These are phyloP conservation scores for Casuarina equisetifolia DNA, from an alignment of 306 rosid species.

Conservation along the genomic window DNA sequence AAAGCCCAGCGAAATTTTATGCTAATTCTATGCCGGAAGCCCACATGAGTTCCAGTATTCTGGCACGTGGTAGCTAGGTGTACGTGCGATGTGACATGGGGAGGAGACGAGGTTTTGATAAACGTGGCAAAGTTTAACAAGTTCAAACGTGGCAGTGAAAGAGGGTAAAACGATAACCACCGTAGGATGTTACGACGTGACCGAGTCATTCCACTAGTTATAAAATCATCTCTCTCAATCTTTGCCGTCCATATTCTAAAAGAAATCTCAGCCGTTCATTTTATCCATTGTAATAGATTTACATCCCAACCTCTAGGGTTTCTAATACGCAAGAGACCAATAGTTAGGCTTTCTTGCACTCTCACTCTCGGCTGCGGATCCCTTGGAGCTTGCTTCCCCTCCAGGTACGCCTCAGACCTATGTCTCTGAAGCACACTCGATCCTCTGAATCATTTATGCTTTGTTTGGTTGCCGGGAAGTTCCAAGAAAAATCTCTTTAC, in stretches of 20 bases:
- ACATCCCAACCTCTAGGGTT: conserved; percentile 9
- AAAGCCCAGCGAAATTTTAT: too few species aligned
- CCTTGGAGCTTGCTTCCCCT: not conserved
- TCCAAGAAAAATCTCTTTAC: not conserved
- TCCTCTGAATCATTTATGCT: not conserved
- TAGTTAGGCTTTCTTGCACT: conserved; percentile 2
- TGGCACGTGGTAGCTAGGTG: too few species aligned
- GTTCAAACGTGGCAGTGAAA: too few species aligned
- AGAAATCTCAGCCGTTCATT: conserved; percentile 21
- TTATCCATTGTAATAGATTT: not conserved
- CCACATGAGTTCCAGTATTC: too few species aligned
- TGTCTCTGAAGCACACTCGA: not conserved
- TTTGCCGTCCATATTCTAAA: conserved; percentile 14
- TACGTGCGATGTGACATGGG: too few species aligned
- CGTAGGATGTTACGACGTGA: too few species aligned
- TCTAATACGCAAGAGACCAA: conserved; percentile 4
- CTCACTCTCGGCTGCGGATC: conserved; percentile 2
- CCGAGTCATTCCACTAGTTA: too few species aligned
- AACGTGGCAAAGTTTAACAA: too few species aligned
- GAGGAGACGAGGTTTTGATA: too few species aligned
- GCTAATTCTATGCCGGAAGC: too few species aligned
- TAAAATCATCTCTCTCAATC: too few species aligned
- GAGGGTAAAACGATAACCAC: too few species aligned
- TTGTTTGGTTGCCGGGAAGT: not conserved
- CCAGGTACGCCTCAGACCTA: conserved; percentile 6